Evolutionary conservation across 768 basidiomycete species (phyloP), one percentile per base, ranked within the genome.

Genomic region (Chlorophyllum brunneum): DNA sequence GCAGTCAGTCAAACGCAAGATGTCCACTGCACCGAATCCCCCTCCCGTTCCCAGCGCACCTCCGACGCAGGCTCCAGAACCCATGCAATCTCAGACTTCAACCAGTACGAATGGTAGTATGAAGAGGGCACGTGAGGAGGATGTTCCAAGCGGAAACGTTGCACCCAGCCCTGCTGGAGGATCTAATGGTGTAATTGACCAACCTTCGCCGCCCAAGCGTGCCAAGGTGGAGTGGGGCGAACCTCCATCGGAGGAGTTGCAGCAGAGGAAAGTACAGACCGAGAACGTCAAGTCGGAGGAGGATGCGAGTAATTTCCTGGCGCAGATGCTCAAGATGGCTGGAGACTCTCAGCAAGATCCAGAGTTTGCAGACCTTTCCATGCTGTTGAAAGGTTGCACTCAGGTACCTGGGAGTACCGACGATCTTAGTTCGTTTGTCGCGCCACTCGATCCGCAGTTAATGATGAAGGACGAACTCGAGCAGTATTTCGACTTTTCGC

Each of bases 401-500:
- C 51, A 77, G n/a, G 59, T 67, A 30, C 53, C 70, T 52, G 57
- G 67, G 54, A 56, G 31, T 31, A 31, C 47, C 24, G 47, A 49
- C 16, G 54, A 66, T 55, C 54, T 73, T 55, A 55, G 73, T 50
- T 60, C 74, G 52, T 49, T 63, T 55, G 65, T 58, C 60, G 49
- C 48, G 30, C 43, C 42, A 23, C 59, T 68, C 42, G 63, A 63
- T 33, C 48, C 61, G 0, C 61, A 64, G 47, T 59, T 66, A 5
- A 61, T 65, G 9, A 60, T 71, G 20, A 61, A 71, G 11, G 77
- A 78, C 58, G 76, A 82, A 20, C 80, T 82, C 45, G 75, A 77
- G 44, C 77, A 83, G 59, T 83, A 79, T 59, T 77, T 90, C 63
- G 87, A 90, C 65, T 86, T 86, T 57, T 80, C 86, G 5, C 85